Conservation (phyloP, 108 stramenopile species). For the Conticribra weissflogii region DNA sequence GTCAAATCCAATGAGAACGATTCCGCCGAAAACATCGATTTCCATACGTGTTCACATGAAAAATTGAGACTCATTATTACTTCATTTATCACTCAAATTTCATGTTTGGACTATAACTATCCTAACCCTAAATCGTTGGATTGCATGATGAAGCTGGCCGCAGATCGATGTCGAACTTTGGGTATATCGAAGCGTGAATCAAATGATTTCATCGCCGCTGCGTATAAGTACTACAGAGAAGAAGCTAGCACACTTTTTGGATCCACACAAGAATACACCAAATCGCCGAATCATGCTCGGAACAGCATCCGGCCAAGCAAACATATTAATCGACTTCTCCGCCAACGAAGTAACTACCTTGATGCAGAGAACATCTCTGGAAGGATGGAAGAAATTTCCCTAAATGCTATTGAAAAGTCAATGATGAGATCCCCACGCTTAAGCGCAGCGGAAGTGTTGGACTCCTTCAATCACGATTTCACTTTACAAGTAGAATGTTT, state of each 20-base stretch:
- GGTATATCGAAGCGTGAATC: conserved; percentile 61
- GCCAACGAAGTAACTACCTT: too few species aligned
- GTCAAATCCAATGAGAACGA: conserved; percentile 2
- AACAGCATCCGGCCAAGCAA: conserved; percentile 3
- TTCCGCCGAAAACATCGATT: background rate
- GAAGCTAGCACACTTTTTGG: conserved; percentile 26
- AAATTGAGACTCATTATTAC: conserved; percentile 53
- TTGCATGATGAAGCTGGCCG: conserved; percentile 62
- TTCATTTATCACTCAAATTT: conserved; percentile 55
- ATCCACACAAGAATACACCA: too few species aligned
- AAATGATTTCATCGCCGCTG: conserved; percentile 50
- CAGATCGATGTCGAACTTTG: conserved; percentile 55
- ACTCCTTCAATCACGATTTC: too few species aligned
- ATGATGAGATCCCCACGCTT: too few species aligned
- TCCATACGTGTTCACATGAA: conserved; percentile 1
- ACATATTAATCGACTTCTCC: too few species aligned
- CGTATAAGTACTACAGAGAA: conserved; percentile 56
- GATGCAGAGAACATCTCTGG: too few species aligned
- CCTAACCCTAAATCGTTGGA: conserved; percentile 64
- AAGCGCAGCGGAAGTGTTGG: too few species aligned
- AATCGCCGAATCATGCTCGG: too few species aligned
- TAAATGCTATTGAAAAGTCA: conserved; percentile 14
- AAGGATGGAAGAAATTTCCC: conserved; percentile 21
- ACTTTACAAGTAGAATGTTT: too few species aligned
- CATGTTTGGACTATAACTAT: conserved; percentile 65